phyloP scores from a whole-genome alignment of 2,329 filamentous ascomycete species.

The Trichophyton simii region DNA sequence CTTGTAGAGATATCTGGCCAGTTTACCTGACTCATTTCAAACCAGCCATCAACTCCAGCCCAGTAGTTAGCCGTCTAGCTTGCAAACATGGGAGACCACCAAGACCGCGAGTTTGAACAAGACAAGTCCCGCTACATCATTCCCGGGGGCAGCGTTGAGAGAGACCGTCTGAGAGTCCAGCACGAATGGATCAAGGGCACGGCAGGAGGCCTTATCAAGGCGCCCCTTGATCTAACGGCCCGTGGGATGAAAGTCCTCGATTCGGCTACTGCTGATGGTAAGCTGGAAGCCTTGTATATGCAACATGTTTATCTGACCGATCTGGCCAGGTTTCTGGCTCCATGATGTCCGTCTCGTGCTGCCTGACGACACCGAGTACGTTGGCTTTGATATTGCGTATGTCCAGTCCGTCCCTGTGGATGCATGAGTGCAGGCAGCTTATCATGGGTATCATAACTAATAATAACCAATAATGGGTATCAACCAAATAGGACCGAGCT shows the following conservation, averaged over 20 bases:
- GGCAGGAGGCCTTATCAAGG: slow-evolving; percentile 4
- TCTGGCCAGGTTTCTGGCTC: background rate
- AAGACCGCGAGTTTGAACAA: background rate
- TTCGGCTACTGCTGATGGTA: slow-evolving; percentile 1
- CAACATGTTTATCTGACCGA: background rate
- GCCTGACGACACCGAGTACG: background rate
- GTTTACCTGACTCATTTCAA: background rate
- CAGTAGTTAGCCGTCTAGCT: no score
- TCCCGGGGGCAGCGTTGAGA: background rate
- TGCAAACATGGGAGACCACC: background rate
- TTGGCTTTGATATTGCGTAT: slow-evolving; percentile 4
- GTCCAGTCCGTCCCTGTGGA: background rate
- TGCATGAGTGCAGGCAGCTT: no score
- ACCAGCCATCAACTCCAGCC: no score
- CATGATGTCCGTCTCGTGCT: background rate
- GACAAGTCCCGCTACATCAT: background rate
- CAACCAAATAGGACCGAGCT: background rate
- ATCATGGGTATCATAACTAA: no score
- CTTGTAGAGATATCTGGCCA: background rate
- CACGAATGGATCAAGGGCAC: slow-evolving; percentile 6
- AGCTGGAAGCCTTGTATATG: background rate
- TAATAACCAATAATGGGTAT: background rate
- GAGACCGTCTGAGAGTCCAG: slow-evolving; percentile 5
- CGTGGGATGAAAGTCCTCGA: background rate
- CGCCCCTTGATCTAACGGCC: background rate